phyloP scores from a whole-genome alignment of 139 green algal genomes.

The Zygnema circumcarinatum region DNA sequence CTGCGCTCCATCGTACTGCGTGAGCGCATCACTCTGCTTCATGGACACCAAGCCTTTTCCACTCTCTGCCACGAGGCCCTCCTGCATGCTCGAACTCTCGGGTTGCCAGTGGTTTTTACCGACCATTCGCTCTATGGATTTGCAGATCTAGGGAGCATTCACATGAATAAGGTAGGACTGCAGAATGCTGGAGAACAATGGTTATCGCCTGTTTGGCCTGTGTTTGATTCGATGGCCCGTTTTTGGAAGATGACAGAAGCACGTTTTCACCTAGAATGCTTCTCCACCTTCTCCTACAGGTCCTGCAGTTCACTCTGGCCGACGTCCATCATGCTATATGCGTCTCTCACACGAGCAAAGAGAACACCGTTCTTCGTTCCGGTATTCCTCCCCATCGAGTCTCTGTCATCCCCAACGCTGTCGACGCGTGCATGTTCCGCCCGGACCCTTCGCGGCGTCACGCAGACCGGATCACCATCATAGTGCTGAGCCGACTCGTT shows the following conservation, averaged over 20 bases:
- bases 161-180: constrained; percentile 83
- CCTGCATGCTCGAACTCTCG: constrained; percentile 84
- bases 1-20: constrained; percentile 77
- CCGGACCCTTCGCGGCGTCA: constrained; percentile 56
- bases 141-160: constrained; percentile 81
- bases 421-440: constrained; percentile 81
- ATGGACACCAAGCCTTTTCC: constrained; percentile 89
- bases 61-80: constrained; percentile 82
- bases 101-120: constrained; percentile 91
- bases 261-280: too few species aligned
- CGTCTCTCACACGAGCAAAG: constrained; percentile 92
- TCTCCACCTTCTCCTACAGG: constrained; percentile 5
- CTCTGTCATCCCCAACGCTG: constrained; percentile 96
- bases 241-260: too few species aligned
- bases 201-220: constrained; percentile 15
- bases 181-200: neutral
- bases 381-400: constrained; percentile 83
- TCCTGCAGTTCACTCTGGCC: constrained; percentile 61
- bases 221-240: too few species aligned
- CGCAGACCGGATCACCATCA: constrained; percentile 67
- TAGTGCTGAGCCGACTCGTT: constrained; percentile 86
- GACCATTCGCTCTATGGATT: constrained; percentile 98
- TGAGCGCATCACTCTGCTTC: constrained; percentile 84
- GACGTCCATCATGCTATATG: constrained; percentile 79
- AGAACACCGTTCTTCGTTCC: constrained; percentile 89